Conservation (phyloP, 441 rosid genomes). For the Pelargonium australe region DNA sequence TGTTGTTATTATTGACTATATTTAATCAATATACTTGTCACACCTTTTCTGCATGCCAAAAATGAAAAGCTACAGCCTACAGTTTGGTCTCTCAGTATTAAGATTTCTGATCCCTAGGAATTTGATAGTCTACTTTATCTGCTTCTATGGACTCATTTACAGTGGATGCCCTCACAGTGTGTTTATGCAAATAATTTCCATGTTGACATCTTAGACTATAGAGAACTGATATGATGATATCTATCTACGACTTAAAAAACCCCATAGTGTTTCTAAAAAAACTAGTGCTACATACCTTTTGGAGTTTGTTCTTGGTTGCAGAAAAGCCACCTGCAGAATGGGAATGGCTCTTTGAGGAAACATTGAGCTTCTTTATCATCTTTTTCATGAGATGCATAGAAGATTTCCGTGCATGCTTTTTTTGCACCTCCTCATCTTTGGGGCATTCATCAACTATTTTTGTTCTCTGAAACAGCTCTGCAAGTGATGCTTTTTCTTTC, state of each 20-base stretch:
- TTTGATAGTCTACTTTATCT: background rate
- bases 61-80: background rate
- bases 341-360: slow-evolving; percentile 5
- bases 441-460: background rate
- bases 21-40: background rate
- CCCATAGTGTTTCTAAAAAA: background rate
- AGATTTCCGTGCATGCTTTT: background rate
- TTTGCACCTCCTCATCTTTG: background rate
- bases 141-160: background rate
- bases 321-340: background rate
- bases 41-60: background rate
- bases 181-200: background rate
- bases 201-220: background rate
- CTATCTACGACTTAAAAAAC: background rate
- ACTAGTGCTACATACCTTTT: background rate
- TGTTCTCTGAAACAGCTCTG: slow-evolving; percentile 8
- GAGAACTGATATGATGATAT: background rate
- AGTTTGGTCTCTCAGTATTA: background rate
- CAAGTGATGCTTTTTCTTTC: slow-evolving; percentile 40
- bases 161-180: background rate
- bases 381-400: slow-evolving; percentile 5
- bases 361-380: background rate
- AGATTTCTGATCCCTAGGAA: slow-evolving; percentile 1
- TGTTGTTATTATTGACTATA: background rate
- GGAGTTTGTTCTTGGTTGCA: slow-evolving; percentile 1